Evolutionary conservation across 106 monocot genomes (phyloP).

Genomic region (Hemerocallis citrina): DNA sequence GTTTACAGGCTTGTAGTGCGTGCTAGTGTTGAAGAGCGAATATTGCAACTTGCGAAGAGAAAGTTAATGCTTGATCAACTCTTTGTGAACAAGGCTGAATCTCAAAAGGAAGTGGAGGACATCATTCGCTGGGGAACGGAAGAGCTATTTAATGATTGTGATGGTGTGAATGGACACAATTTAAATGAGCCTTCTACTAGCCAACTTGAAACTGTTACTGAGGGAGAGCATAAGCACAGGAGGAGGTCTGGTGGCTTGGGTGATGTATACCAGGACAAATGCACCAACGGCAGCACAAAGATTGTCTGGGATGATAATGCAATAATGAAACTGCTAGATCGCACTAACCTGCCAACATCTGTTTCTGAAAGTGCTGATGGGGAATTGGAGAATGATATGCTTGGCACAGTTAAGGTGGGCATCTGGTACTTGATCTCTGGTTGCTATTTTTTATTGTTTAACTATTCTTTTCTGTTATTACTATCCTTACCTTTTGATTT

Average conservation of each 20-base stretch:
- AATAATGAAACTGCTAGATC: constrained; percentile 73
- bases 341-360: constrained; percentile 56
- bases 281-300: constrained; percentile 58
- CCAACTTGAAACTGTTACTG: constrained; percentile 30
- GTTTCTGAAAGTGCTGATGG: constrained; percentile 46
- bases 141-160: constrained; percentile 65
- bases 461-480: too few relatives aligned
- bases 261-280: constrained; percentile 78
- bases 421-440: too few relatives aligned
- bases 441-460: too few relatives aligned
- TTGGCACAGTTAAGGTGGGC: constrained; percentile 79
- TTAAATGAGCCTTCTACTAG: constrained; percentile 23
- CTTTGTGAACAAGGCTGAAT: constrained; percentile 85
- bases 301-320: constrained; percentile 81
- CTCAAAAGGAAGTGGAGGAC: constrained; percentile 90
- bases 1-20: constrained; percentile 90
- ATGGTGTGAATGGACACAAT: constrained; percentile 32
- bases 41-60: constrained; percentile 86
- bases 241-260: constrained; percentile 68
- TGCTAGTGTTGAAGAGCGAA: constrained; percentile 93
- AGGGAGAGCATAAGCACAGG: constrained; percentile 45
- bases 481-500: too few relatives aligned
- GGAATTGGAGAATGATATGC: constrained; percentile 79
- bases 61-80: constrained; percentile 98
- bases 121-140: constrained; percentile 95